These are phyloP conservation scores for Scenedesmus sp. DNA, from an alignment of 163 green algal species.

Conservation along the genomic window DNA sequence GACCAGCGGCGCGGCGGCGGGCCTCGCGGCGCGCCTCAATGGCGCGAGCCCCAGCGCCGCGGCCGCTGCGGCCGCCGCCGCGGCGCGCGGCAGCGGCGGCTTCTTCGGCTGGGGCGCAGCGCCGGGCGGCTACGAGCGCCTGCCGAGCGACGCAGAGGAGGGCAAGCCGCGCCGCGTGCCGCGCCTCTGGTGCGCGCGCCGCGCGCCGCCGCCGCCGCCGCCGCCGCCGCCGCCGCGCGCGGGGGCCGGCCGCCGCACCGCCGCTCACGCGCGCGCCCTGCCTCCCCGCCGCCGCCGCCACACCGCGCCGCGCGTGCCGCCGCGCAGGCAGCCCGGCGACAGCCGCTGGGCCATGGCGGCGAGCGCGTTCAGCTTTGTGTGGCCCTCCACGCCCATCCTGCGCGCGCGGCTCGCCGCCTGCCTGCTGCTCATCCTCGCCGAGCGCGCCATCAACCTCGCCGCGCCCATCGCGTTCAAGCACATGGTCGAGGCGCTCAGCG, in stretches of 20 bases:
- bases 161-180: no score
- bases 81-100: neutral
- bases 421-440: constrained; percentile 67
- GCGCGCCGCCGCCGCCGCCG: no score
- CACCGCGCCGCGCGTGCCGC: no score
- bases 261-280: no score
- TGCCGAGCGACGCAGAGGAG: constrained; percentile 6
- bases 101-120: no score
- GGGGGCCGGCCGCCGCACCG: no score
- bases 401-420: constrained; percentile 66
- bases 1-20: no score
- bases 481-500: constrained; percentile 63
- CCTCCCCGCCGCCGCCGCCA: no score
- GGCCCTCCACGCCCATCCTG: constrained; percentile 47
- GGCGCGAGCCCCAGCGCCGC: no score
- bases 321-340: constrained; percentile 37
- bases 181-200: no score
- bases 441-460: constrained; percentile 81
- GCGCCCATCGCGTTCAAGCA: constrained; percentile 81
- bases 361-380: constrained; percentile 60
- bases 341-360: constrained; percentile 42
- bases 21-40: no score
- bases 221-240: no score
- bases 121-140: constrained; percentile 12
- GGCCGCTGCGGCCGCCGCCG: neutral